Percentiles rank a stretch among this genome's conserved stretches.
Conservation (phyloP, 2,329 filamentous ascomycete genomes). For the Rutstroemia sydowiana region DNA sequence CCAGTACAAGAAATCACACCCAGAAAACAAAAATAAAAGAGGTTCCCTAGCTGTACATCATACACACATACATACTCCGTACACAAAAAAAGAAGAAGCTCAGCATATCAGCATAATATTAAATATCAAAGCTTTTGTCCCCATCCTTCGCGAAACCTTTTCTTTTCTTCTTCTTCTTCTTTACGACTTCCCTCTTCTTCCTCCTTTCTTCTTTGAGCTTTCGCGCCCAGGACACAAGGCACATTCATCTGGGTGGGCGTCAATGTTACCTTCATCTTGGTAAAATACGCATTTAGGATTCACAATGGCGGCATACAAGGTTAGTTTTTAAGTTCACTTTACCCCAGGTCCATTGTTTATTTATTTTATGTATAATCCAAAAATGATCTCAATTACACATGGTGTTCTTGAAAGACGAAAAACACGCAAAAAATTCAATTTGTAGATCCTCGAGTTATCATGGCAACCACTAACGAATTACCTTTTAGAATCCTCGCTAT, state of each 20-base stretch:
- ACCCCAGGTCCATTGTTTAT: constrained; percentile 1
- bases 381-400: no score
- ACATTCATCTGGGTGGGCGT: not conserved
- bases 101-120: not conserved
- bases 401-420: no score
- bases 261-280: constrained; percentile 6
- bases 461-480: not conserved
- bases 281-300: not conserved
- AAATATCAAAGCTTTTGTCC: not conserved
- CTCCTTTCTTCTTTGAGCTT: not conserved
- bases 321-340: constrained; percentile 1
- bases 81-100: no score
- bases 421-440: no score
- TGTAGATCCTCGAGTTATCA: not conserved
- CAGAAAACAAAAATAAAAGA: no score
- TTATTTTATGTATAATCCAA: no score
- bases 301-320: constrained; percentile 9
- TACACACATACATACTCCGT: no score
- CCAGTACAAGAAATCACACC: no score
- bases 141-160: not conserved
- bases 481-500: constrained; percentile 8
- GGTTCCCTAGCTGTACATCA: no score
- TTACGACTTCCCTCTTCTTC: not conserved
- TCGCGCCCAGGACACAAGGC: not conserved
- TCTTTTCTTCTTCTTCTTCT: constrained; percentile 2